Evolutionary conservation across 176 grass and related monocot species (phyloP), one percentile per base, ranked within the genome.

Genomic region (Oryza rufipogon): DNA sequence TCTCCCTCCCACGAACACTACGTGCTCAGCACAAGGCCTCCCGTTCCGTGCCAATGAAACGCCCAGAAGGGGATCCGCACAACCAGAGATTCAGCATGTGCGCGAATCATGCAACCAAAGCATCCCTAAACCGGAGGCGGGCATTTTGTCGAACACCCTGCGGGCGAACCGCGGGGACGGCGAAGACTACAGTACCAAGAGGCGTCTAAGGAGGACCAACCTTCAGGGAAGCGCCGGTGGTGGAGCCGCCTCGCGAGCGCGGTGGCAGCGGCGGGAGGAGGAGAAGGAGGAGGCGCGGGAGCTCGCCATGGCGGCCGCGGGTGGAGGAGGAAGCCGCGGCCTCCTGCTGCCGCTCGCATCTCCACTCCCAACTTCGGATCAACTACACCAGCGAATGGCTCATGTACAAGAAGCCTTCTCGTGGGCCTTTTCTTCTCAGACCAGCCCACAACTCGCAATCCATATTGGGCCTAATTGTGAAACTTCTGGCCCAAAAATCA

Each of bases 241-340:
- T 73, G 56, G 32, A 61, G 2, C 3, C 34, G 30, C 15, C 71
- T 75, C 64, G 41, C n/a, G n/a, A 39, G 26, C 1, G 64, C 77
- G 11, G 76, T 4, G 49, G 61, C 23, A 7, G 47, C 1, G 66
- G 79, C 6, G 4, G 66, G 4, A 2, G 71, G 11, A 49, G 71
- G 11, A 49, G 30, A 5, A 36, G 30, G 9, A 52, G 46, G 46
- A 36, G 45, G 14, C 52, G 52, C 0, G 56, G 7, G 7, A 9
- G 56, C 51, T 22, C 71, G 65, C 47, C 71, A 64, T 64, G 71
- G 70, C 28, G 19, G 82, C 39, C 39, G 64, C 15, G 63, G 64
- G 30, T 39, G 77, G 76, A 84, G 70, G 70, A 70, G 81, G 82
- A 89, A 71, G 51, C 64, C 77, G 61, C 87, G 77, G 87, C 87